A percentile compares a stretch with the other conserved stretches of the same genome.
Conservation (phyloP, 1,284 basidiomycete genomes). For the Sanghuangporus weigelae region DNA sequence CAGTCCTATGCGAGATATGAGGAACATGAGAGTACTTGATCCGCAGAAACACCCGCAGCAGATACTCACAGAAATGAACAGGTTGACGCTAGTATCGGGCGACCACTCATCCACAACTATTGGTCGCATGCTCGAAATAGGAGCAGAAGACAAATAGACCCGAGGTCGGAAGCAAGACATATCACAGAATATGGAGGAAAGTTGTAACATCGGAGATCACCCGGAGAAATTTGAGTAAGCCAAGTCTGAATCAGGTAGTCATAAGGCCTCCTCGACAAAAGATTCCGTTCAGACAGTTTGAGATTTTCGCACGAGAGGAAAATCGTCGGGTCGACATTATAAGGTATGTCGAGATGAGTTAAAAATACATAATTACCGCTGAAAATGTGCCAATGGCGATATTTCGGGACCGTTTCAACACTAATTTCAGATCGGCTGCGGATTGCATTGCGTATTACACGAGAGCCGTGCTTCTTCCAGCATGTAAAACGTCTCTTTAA, state of each 20-base stretch:
- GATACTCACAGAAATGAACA: background rate
- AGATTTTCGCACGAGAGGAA: background rate
- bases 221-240: background rate
- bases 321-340: constrained; percentile 3
- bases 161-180: background rate
- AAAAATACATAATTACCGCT: background rate
- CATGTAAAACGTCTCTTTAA: background rate
- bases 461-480: background rate
- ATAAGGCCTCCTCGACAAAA: background rate
- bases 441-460: background rate
- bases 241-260: background rate
- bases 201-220: background rate
- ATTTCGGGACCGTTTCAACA: background rate
- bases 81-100: background rate
- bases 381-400: background rate
- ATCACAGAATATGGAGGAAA: background rate
- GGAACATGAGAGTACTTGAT: background rate
- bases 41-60: background rate
- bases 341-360: background rate
- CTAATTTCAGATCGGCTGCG: background rate
- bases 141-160: background rate
- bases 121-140: background rate
- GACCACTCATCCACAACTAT: background rate
- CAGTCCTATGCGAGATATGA: background rate
- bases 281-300: background rate